Evolutionary conservation across 768 basidiomycete genomes (phyloP), one percentile per base, ranked within the genome.

Genomic region (Rubroboletus pulcherrimus): DNA sequence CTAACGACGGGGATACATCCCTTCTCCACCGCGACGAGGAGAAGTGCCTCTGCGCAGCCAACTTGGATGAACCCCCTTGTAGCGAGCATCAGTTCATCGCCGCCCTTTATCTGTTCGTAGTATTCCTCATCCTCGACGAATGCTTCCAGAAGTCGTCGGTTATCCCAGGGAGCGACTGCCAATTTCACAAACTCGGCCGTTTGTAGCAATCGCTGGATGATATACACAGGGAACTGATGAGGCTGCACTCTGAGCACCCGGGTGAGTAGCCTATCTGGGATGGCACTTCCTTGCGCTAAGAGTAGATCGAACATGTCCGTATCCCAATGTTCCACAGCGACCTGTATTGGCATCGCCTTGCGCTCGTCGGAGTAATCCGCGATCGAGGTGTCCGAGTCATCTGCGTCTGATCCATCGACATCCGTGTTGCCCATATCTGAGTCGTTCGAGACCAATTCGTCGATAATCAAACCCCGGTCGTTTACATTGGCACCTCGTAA

Each of bases 1-100:
- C 15, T 19, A 9, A 57, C 4, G 5, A 48, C 35, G 1, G 40
- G 33, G 5, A 54, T n/a, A 5, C 49, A 62, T 38, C 53, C 53
- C 2, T 33, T 63, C 15, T 35, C 50, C 19, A 54, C 43, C 0
- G 61, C 60, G 11, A 49, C 3, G 5, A 54, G 59, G 8, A 61
- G 41, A 21, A 62, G 49, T 0, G 26, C 10, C 35, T 50, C 48
- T 8, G 40, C 51, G 7, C 19, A 53, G 7, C 60, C 60, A 14
- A 35, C 51, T 12, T 19, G 10, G 4, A 49, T 33, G 4, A 59
- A 57, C 1, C 5, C 33, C 40, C 3, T 44, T 2, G 19, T 30
- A 3, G 11, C 33, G 8, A 38, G n/a, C 3, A 33, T 29, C 17
- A 47, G 7, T 2, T 47, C 48, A 2, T 35, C 34, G n/a, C 17